A percentile compares a stretch with the other conserved stretches of the same genome.
These are phyloP conservation scores for Coemansia sp. DNA, from an alignment of 192 early-diverging fungal species.

Conservation along the genomic window DNA sequence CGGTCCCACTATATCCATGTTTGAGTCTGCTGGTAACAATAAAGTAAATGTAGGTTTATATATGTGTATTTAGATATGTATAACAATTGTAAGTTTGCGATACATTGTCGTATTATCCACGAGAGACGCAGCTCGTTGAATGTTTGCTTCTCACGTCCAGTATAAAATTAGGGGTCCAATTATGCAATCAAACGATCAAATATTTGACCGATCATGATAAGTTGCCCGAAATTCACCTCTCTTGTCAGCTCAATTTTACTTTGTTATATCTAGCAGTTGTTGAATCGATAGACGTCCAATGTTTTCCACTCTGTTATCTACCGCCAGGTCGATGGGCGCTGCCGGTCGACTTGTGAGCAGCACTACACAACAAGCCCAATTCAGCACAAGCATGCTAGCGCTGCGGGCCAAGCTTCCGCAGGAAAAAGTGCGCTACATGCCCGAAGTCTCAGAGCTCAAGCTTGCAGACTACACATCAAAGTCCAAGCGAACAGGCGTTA, in stretches of 20 bases:
- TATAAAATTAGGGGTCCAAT: neutral
- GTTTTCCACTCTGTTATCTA: constrained; percentile 11
- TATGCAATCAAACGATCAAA: neutral
- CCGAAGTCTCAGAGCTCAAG: constrained; percentile 28
- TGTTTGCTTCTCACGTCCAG: neutral
- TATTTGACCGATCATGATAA: neutral
- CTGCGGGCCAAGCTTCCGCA: constrained; percentile 40
- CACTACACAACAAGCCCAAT: constrained; percentile 3
- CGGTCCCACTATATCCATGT: neutral
- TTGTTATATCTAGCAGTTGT: too few relatives aligned
- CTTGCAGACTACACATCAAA: constrained; percentile 42
- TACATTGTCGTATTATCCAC: too few relatives aligned
- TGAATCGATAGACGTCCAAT: constrained; percentile 7
- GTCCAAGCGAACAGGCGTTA: constrained; percentile 70
- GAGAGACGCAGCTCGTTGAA: too few relatives aligned
- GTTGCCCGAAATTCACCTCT: neutral
- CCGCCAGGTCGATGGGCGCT: constrained; percentile 1
- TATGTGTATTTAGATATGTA: too few relatives aligned
- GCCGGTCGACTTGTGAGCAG: neutral
- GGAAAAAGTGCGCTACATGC: constrained; percentile 37
- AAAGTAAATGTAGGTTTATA: neutral
- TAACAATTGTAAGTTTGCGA: too few relatives aligned
- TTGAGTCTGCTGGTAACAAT: neutral
- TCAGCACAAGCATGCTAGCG: constrained; percentile 20
- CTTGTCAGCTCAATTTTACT: neutral